A percentile compares a stretch with the other conserved stretches of the same genome.
Evolutionary conservation across 768 basidiomycete genomes (phyloP).

Genomic region (Lactifluus pinguis): DNA sequence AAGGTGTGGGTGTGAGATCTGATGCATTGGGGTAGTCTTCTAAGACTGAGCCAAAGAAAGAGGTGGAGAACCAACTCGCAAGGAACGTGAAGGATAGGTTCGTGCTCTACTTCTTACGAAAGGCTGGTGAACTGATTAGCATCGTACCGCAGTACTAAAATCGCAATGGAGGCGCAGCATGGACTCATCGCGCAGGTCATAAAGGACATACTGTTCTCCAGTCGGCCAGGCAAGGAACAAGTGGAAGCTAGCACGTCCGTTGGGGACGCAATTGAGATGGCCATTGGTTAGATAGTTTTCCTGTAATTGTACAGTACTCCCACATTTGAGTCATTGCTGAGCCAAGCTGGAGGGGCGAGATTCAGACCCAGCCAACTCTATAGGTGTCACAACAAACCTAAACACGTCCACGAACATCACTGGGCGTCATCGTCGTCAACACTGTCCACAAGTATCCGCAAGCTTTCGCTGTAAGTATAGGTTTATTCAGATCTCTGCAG

Average conservation of each 20-base stretch:
- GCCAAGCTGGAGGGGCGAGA: background rate
- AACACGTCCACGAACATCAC: slow-evolving; percentile 1
- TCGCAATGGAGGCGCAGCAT: slow-evolving; percentile 86
- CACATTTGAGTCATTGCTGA: background rate
- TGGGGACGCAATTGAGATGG: slow-evolving; percentile 13
- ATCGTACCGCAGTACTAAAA: slow-evolving; percentile 54
- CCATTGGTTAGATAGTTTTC: slow-evolving; percentile 7
- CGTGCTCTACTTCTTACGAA: background rate
- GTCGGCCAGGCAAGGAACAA: slow-evolving; percentile 28
- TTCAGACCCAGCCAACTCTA: slow-evolving; percentile 1
- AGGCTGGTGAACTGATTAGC: background rate
- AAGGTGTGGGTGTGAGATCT: background rate
- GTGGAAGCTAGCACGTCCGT: background rate
- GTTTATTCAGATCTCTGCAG: background rate
- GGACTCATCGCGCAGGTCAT: slow-evolving; percentile 89
- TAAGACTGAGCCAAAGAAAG: slow-evolving; percentile 71
- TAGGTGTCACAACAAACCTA: slow-evolving; percentile 12
- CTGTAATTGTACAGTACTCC: background rate
- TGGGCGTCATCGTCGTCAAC: slow-evolving; percentile 22
- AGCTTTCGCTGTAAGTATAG: slow-evolving; percentile 25
- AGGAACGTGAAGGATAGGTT: slow-evolving; percentile 89
- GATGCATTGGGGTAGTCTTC: slow-evolving; percentile 11
- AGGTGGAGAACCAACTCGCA: slow-evolving; percentile 67
- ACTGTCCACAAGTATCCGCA: slow-evolving; percentile 22
- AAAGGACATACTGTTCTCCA: slow-evolving; percentile 86